Evolutionary conservation across 1,284 basidiomycete genomes (phyloP), one percentile per base, ranked within the genome.

Genomic region (Trichosporon sp.): DNA sequence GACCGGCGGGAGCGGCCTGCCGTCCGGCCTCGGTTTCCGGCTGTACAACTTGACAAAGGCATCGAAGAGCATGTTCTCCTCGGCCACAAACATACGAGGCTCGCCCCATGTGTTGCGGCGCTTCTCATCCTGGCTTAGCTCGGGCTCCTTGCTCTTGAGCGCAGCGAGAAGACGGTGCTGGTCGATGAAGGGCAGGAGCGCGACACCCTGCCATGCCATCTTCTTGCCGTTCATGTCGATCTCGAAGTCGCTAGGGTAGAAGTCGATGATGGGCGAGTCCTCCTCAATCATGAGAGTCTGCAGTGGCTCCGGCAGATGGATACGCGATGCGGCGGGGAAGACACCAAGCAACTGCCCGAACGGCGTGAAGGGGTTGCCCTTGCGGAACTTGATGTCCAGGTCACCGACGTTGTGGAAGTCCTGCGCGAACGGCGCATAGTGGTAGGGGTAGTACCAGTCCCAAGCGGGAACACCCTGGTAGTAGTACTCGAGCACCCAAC

Each of bases 221-320:
- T 92, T 93, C 82, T 99, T 99, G 67, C 96, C 96, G 76, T 99
- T 99, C 96, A 99, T 99, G 80, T 99, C 96, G 74, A 99, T 90
- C 71, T 95, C 87, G 78, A 99, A 99, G 19, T 89, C 87, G 5
- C 84, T 74, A 0, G 96, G 96, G 79, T 98, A 98, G 82, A 98
- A 99, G 76, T 99, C 96, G 69, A 93, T 87, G 77, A 98, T 97
- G 2, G 93, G 91, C 0, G 95, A 98, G 40, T 90, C 86, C 58
- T 88, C 85, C 3, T 91, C 86, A 4, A 84, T 87, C 96, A 99
- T 99, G 49, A 99, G 85, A 6, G 83, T 78, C 58, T 97, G 95
- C 83, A 96, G 95, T 0, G 87, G 85, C 29, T 83, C 77, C 0
- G 96, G 96, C 59, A 99, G 92, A 76, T 95, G 93, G 68, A 86